phyloP scores from a whole-genome alignment of 768 basidiomycete species.

The Leucosporidium creatinivorum region DNA sequence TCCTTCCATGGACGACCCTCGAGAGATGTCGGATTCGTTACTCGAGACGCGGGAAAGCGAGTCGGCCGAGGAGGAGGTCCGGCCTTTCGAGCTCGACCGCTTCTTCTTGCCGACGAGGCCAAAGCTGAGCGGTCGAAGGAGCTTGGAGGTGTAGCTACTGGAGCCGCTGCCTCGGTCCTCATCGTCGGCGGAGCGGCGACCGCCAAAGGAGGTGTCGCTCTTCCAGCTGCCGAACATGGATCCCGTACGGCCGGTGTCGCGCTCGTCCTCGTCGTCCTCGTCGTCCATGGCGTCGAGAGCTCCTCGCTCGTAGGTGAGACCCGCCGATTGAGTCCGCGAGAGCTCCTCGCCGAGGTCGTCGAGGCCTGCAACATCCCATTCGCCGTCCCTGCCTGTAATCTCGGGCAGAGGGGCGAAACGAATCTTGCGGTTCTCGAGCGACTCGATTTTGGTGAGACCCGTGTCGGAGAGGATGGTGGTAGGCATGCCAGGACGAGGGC shows the following conservation, averaged over 20 bases:
- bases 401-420: slow-evolving; percentile 31
- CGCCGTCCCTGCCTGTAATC: neutral
- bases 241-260: neutral
- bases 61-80: neutral
- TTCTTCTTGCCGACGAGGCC: neutral
- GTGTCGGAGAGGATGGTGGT: too few relatives aligned
- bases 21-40: slow-evolving; percentile 10
- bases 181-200: too few relatives aligned
- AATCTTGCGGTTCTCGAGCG: slow-evolving; percentile 4
- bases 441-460: too few relatives aligned
- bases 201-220: neutral
- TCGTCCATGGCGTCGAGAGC: neutral
- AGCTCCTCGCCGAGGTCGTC: too few relatives aligned
- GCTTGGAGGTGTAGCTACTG: slow-evolving; percentile 6
- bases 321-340: too few relatives aligned
- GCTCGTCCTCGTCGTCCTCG: neutral
- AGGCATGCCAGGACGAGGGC: too few relatives aligned
- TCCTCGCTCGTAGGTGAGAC: too few relatives aligned
- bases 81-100: neutral
- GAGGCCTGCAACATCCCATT: too few relatives aligned
- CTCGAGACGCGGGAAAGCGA: slow-evolving; percentile 3
- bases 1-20: neutral
- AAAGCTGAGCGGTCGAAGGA: neutral
- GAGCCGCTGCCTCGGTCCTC: neutral
- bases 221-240: slow-evolving; percentile 7